Conservation (phyloP, 176 grass and related monocot species). For the Musa schizocarpa region DNA sequence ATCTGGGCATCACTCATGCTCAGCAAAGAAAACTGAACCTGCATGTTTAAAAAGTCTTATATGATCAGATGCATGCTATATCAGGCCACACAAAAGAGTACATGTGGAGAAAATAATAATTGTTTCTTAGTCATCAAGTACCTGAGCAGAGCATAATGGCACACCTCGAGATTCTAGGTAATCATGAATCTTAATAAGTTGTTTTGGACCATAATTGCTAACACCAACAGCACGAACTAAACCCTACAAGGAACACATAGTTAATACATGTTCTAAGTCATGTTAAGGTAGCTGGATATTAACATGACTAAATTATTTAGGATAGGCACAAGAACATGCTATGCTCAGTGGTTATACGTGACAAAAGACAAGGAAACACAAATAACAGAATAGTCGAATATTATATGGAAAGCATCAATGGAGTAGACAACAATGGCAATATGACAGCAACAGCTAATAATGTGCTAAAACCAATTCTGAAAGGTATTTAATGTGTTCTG, state of each 20-base stretch:
- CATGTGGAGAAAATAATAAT: neutral
- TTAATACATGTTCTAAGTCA: neutral
- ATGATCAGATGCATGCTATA: neutral
- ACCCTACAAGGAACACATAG: slow-evolving; percentile 33
- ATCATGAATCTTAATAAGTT: slow-evolving; percentile 72
- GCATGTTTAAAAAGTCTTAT: neutral
- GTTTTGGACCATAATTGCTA: slow-evolving; percentile 91
- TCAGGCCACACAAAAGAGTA: neutral
- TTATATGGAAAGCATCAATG: too few species aligned
- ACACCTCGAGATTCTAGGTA: slow-evolving; percentile 65
- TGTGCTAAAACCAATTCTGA: too few species aligned
- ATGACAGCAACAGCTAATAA: too few species aligned
- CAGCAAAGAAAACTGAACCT: slow-evolving; percentile 87
- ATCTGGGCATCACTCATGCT: slow-evolving; percentile 76
- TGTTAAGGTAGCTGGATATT: too few species aligned
- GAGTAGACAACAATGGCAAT: too few species aligned
- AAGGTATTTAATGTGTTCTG: too few species aligned
- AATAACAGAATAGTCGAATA: too few species aligned
- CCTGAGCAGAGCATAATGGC: slow-evolving; percentile 86
- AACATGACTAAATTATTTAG: too few species aligned
- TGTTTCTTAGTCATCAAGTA: neutral
- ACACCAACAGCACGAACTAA: slow-evolving; percentile 80
- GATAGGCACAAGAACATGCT: too few species aligned
- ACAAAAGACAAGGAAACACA: too few species aligned
- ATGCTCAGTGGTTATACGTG: too few species aligned